Conservation (phyloP, 768 basidiomycete genomes). For the Panaeolus papilionaceus region DNA sequence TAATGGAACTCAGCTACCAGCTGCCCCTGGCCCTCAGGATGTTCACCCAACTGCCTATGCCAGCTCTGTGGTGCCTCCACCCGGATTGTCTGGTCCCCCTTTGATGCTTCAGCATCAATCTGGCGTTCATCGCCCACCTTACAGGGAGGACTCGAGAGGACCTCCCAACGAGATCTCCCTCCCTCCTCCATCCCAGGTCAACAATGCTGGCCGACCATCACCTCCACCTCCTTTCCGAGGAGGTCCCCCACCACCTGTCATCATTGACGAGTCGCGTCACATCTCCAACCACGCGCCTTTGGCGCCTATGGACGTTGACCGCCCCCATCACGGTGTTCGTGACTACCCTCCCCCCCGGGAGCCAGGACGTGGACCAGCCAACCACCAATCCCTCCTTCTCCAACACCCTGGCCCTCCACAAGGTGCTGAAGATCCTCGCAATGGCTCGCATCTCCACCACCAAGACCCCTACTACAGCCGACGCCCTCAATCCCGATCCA, state of each 20-base stretch:
- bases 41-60: constrained; percentile 97
- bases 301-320: constrained; percentile 82
- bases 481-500: constrained; percentile 62
- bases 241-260: constrained; percentile 82
- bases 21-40: constrained; percentile 92
- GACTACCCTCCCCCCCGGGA: constrained; percentile 64
- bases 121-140: constrained; percentile 55
- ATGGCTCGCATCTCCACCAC: constrained; percentile 50
- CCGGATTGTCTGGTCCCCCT: constrained; percentile 70
- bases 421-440: constrained; percentile 57
- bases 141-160: constrained; percentile 73
- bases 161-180: constrained; percentile 61
- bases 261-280: constrained; percentile 79
- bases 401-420: constrained; percentile 73
- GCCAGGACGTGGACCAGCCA: constrained; percentile 55
- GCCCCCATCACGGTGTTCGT: constrained; percentile 54
- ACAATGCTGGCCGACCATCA: constrained; percentile 51
- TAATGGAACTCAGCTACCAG: constrained; percentile 76
- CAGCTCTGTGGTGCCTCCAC: constrained; percentile 74
- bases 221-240: constrained; percentile 76
- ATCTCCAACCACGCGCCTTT: constrained; percentile 70
- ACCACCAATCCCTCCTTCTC: constrained; percentile 61
- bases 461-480: constrained; percentile 65
- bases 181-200: constrained; percentile 63
- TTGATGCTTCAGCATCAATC: constrained; percentile 68